These are phyloP conservation scores for Panaeolus cyanescens DNA, from an alignment of 768 basidiomycete species.

Conservation along the genomic window DNA sequence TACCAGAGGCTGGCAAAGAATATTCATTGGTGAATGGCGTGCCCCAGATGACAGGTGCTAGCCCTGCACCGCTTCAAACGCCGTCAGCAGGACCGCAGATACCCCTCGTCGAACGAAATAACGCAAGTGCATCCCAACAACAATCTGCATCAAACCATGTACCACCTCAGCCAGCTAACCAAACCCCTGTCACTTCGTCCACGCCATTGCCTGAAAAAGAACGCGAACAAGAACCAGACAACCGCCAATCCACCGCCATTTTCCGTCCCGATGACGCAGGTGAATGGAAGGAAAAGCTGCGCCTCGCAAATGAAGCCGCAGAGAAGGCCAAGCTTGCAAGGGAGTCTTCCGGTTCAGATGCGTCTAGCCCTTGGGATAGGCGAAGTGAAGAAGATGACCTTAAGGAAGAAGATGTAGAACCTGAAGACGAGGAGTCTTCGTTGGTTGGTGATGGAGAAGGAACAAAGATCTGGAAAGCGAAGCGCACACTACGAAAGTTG, in stretches of 20 bases:
- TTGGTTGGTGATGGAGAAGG: conserved; percentile 70
- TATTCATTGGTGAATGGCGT: conserved; percentile 67
- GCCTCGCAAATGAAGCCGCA: conserved; percentile 62
- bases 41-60: conserved; percentile 42
- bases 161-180: conserved; percentile 35
- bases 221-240: conserved; percentile 49
- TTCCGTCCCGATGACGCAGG: conserved; percentile 85
- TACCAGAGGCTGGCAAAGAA: conserved; percentile 77
- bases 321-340: conserved; percentile 50
- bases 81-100: conserved; percentile 39
- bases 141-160: conserved; percentile 33
- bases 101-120: conserved; percentile 53
- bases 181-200: conserved; percentile 30
- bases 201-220: conserved; percentile 38
- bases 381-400: conserved; percentile 63
- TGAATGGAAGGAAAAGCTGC: conserved; percentile 84
- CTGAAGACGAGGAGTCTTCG: conserved; percentile 65
- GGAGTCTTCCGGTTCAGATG: conserved; percentile 40
- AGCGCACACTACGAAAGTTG: conserved; percentile 87
- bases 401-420: conserved; percentile 71
- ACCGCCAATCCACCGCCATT: conserved; percentile 71
- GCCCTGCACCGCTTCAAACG: conserved; percentile 51
- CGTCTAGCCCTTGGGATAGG: conserved; percentile 53
- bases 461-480: conserved; percentile 81
- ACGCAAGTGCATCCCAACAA: conserved; percentile 40